Evolutionary conservation across 2,329 filamentous ascomycete genomes (phyloP).

Genomic region (Akanthomyces uredinophilus): DNA sequence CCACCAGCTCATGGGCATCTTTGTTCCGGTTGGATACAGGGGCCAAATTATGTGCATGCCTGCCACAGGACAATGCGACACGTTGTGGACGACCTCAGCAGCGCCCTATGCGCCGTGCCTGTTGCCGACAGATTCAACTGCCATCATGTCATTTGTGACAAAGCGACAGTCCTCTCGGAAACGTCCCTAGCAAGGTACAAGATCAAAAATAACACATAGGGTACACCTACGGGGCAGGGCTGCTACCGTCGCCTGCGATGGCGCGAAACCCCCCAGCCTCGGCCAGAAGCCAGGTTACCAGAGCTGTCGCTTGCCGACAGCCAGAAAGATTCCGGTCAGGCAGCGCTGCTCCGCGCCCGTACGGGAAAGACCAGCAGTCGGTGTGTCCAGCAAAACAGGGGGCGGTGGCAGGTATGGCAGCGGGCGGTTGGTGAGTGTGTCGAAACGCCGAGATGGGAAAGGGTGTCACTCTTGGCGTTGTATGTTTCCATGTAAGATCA

Average conservation of each 20-base stretch:
- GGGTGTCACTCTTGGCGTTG: conserved; percentile 5
- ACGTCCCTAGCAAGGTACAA: neutral
- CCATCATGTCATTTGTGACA: conserved; percentile 4
- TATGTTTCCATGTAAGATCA: conserved; percentile 9
- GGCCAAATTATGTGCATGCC: conserved; percentile 2
- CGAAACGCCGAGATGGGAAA: conserved; percentile 9
- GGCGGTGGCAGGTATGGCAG: conserved; percentile 1
- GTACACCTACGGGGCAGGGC: neutral
- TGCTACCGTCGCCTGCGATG: neutral
- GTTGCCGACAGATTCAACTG: conserved; percentile 6
- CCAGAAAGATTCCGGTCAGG: neutral
- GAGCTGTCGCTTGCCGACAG: conserved; percentile 7
- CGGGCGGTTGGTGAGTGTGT: neutral
- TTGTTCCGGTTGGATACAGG: conserved; percentile 6
- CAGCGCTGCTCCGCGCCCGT: conserved; percentile 2
- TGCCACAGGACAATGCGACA: conserved; percentile 4
- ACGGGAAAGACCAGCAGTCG: neutral
- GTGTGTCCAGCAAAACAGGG: conserved; percentile 2
- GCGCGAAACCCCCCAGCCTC: neutral
- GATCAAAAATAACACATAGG: neutral
- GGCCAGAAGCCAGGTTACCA: neutral
- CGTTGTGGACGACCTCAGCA: neutral
- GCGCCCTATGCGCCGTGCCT: neutral
- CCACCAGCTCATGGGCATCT: neutral
- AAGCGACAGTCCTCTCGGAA: neutral